phyloP scores from a whole-genome alignment of 495 filamentous ascomycete species.

The Tuber umbilicatum region DNA sequence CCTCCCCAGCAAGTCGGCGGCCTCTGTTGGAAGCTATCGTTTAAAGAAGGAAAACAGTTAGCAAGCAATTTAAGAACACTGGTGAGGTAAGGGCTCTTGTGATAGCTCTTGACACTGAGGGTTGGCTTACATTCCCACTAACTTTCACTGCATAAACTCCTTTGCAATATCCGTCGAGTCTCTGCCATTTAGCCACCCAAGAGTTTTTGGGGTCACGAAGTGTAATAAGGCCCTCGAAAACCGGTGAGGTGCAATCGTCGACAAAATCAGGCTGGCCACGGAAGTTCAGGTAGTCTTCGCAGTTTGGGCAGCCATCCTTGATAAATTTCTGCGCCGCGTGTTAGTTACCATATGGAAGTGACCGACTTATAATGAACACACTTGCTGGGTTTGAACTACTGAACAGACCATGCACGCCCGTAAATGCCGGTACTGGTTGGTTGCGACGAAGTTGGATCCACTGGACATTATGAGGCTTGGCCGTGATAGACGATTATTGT shows the following conservation, averaged over 20 bases:
- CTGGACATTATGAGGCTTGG: constrained; percentile 43
- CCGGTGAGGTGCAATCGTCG: constrained; percentile 86
- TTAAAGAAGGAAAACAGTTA: constrained; percentile 9
- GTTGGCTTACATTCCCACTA: constrained; percentile 56
- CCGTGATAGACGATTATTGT: background rate
- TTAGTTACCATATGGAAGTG: background rate
- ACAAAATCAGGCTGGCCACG: constrained; percentile 69
- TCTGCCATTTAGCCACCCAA: constrained; percentile 93
- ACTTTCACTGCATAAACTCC: constrained; percentile 95
- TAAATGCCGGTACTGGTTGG: constrained; percentile 67
- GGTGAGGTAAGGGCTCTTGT: background rate
- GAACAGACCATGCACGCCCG: constrained; percentile 99
- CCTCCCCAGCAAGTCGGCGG: constrained; percentile 30
- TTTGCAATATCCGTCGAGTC: constrained; percentile 75
- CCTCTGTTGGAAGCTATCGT: constrained; percentile 48
- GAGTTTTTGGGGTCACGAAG: constrained; percentile 67
- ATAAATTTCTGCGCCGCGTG: constrained; percentile 59
- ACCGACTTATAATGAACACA: constrained; percentile 44
- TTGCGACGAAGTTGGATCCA: constrained; percentile 52
- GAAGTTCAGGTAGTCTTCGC: constrained; percentile 81
- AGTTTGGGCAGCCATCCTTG: constrained; percentile 88
- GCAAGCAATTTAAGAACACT: background rate
- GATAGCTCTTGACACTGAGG: background rate
- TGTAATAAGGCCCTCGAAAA: constrained; percentile 83
- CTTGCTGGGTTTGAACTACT: constrained; percentile 71